Base-by-base conservation (phyloP, 1,284 basidiomycete genomes). In the Athelia psychrophila region DNA sequence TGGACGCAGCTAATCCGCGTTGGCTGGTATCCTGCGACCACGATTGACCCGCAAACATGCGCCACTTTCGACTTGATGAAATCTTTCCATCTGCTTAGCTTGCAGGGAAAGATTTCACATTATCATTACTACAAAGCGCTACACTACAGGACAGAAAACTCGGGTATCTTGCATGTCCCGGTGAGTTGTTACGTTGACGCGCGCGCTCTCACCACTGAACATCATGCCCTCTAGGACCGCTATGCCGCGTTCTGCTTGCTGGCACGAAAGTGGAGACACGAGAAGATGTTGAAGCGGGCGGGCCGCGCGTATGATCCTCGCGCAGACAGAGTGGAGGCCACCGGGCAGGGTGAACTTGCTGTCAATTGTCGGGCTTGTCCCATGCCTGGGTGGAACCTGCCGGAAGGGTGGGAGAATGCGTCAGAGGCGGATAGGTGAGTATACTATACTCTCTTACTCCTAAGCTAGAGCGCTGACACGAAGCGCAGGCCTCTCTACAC, bases 281-380 rank as follows among this genome's bases (percentile, higher is more conserved):
- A 72, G 3, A 57, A 61, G 27, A 54, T 63, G 44, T 38, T 70
- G 12, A 72, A 72, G 52, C 51, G 64, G 15, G 60, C 58, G 6
- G 68, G 69, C 0, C 54, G 61, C 13, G 68, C 66, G 1, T 65
- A 73, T 49, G 53, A 58, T 44, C 38, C 53, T 1, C 40, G 27
- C 0, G 65, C 66, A 9, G 13, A 1, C 3, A 51, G n/a, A n/a
- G 50, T 64, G 1, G 24, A 24, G 3, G 59, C 51, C 0, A 71
- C 62, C 0, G 33, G 46, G 20, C 46, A 33, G n/a, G 71, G 70
- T 0, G 58, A 63, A 15, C 64, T 62, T 19, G 65, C 64, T 1
- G 49, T 73, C 2, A 38, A 55, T 1, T 74, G 71, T 54, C 70
- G 65, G 4, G 67, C 70, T 1, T 73, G 71, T 51, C 71, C 71